A percentile compares a stretch with the other conserved stretches of the same genome.
phyloP scores from a whole-genome alignment of 23 red algal species.

The Gracilaria vermiculophylla region DNA sequence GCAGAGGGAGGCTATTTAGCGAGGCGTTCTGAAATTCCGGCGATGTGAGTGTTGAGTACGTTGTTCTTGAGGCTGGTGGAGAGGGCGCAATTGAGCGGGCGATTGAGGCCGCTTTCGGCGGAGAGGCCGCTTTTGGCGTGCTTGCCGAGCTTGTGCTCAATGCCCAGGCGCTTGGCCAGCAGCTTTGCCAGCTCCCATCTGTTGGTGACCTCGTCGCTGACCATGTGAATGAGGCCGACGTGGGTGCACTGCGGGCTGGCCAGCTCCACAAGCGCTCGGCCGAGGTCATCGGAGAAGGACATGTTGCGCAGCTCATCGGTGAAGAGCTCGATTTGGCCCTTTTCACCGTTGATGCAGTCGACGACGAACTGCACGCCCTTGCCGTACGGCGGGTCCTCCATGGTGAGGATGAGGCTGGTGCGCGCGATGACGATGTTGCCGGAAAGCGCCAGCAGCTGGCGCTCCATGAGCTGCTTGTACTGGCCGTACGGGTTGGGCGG shows the following conservation, averaged over 20 bases:
- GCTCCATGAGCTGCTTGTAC: slow-evolving; percentile 95
- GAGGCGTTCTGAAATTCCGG: slow-evolving; percentile 45
- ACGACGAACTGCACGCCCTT: slow-evolving; percentile 82
- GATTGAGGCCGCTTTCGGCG: slow-evolving; percentile 52
- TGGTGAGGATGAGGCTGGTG: slow-evolving; percentile 84
- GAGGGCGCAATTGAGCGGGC: slow-evolving; percentile 81
- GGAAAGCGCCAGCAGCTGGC: slow-evolving; percentile 39
- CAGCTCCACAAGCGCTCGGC: slow-evolving; percentile 76
- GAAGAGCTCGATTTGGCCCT: slow-evolving; percentile 82
- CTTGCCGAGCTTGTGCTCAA: slow-evolving; percentile 34
- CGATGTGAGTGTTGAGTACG: slow-evolving; percentile 50
- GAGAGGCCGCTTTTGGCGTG: slow-evolving; percentile 55
- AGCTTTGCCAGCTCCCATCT: slow-evolving; percentile 77
- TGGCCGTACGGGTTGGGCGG: slow-evolving; percentile 82
- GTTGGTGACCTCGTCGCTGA: slow-evolving; percentile 69
- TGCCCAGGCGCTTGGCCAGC: slow-evolving; percentile 41
- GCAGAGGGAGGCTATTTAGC: neutral
- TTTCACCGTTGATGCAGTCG: slow-evolving; percentile 58
- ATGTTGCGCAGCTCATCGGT: slow-evolving; percentile 95
- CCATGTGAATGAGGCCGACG: slow-evolving; percentile 74
- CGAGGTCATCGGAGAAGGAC: slow-evolving; percentile 92
- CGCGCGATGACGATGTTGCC: slow-evolving; percentile 72
- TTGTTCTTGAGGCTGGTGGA: slow-evolving; percentile 11
- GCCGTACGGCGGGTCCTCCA: slow-evolving; percentile 50
- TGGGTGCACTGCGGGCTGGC: slow-evolving; percentile 34